Conservation (phyloP, 2,329 filamentous ascomycete species). For the Clathrospora elynae region DNA sequence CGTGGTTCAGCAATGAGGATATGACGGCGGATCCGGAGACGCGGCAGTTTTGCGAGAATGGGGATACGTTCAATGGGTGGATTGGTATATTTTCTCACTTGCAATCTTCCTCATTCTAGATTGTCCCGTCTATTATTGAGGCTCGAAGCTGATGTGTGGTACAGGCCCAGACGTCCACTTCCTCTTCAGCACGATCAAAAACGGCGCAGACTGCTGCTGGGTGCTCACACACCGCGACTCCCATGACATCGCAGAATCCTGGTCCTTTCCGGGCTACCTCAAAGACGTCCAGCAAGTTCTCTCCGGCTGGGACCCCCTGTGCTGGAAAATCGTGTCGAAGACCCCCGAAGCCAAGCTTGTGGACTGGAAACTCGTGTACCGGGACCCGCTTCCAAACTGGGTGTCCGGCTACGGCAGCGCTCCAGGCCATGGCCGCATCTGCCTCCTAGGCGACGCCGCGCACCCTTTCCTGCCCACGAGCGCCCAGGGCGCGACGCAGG, state of each 20-base stretch:
- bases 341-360: slow-evolving; percentile 49
- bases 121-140: background rate
- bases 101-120: background rate
- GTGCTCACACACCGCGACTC: slow-evolving; percentile 45
- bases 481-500: slow-evolving; percentile 60
- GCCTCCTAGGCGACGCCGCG: slow-evolving; percentile 59
- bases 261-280: slow-evolving; percentile 44
- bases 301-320: slow-evolving; percentile 43
- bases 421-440: slow-evolving; percentile 50
- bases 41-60: slow-evolving; percentile 46
- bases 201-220: slow-evolving; percentile 46
- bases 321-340: slow-evolving; percentile 42
- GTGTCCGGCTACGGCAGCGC: slow-evolving; percentile 53
- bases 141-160: background rate
- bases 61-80: slow-evolving; percentile 48
- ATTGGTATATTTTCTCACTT: slow-evolving; percentile 28
- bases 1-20: slow-evolving; percentile 50
- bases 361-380: slow-evolving; percentile 62
- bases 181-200: slow-evolving; percentile 47
- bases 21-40: slow-evolving; percentile 49
- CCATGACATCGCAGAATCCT: slow-evolving; percentile 45
- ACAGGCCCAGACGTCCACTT: slow-evolving; percentile 47
- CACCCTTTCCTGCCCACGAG: slow-evolving; percentile 61
- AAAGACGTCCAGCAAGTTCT: slow-evolving; percentile 42
- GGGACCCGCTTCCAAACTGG: slow-evolving; percentile 60